phyloP scores from a whole-genome alignment of 345 rosid genomes.

The Eucalyptus viminalis region DNA sequence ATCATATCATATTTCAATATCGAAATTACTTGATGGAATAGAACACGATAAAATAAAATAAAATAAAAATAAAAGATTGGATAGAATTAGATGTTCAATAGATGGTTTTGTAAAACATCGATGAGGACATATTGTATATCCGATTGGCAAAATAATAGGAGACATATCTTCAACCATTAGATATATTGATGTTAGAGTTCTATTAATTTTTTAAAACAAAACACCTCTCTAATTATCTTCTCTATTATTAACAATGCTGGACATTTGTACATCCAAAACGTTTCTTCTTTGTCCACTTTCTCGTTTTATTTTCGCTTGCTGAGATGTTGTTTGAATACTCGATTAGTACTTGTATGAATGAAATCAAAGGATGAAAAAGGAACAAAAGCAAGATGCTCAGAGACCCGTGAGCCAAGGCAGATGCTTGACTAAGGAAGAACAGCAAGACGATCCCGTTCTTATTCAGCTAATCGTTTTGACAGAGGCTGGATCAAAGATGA shows the following conservation, averaged over 20 bases:
- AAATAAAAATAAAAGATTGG: no score
- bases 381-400: background rate
- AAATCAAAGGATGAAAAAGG: background rate
- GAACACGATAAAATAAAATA: background rate
- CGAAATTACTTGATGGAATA: background rate
- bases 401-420: no score
- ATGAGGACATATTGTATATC: background rate
- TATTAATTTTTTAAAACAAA: background rate
- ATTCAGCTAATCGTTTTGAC: background rate
- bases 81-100: background rate
- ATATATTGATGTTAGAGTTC: no score
- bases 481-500: background rate
- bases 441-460: no score
- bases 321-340: background rate
- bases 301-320: background rate
- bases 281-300: background rate
- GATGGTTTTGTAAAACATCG: background rate
- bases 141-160: background rate
- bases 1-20: background rate
- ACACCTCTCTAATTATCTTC: background rate
- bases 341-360: background rate
- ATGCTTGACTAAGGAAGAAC: no score
- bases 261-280: background rate
- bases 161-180: background rate
- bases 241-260: background rate